These are phyloP conservation scores for Leccinum uliginosum DNA, from an alignment of 768 basidiomycete genomes.

Conservation along the genomic window DNA sequence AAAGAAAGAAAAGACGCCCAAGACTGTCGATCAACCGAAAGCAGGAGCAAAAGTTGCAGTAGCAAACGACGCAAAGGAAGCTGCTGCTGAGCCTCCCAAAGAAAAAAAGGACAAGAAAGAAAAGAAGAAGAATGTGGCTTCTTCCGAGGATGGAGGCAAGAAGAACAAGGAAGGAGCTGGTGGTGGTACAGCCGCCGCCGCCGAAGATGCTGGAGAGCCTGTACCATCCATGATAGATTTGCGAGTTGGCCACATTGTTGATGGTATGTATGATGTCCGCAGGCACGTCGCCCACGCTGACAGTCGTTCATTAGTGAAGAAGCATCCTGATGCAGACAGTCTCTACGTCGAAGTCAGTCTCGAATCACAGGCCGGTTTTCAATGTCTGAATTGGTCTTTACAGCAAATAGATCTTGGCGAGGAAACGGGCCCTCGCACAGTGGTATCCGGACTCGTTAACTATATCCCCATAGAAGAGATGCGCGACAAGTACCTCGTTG, in stretches of 20 bases:
- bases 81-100: slow-evolving; percentile 27
- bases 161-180: slow-evolving; percentile 38
- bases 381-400: neutral
- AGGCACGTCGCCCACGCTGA: slow-evolving; percentile 2
- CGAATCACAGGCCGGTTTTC: neutral
- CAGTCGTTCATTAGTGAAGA: slow-evolving; percentile 57
- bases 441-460: slow-evolving; percentile 94
- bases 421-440: slow-evolving; percentile 90
- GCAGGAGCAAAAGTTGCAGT: slow-evolving; percentile 23
- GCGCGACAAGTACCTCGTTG: slow-evolving; percentile 76
- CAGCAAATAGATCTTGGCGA: slow-evolving; percentile 97
- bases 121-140: slow-evolving; percentile 56
- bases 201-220: slow-evolving; percentile 73
- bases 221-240: slow-evolving; percentile 96
- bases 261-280: slow-evolving; percentile 65
- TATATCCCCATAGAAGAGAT: slow-evolving; percentile 96
- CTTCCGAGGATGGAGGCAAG: slow-evolving; percentile 29
- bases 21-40: slow-evolving; percentile 28
- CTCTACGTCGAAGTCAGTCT: slow-evolving; percentile 84
- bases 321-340: slow-evolving; percentile 96
- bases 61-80: slow-evolving; percentile 37
- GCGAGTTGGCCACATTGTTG: slow-evolving; percentile 87
- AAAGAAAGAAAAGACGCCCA: slow-evolving; percentile 66
- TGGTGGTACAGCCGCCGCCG: slow-evolving; percentile 31
- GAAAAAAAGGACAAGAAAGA: slow-evolving; percentile 39